These are phyloP conservation scores for Phytophthora constricta DNA, from an alignment of 352 stramenopile genomes.

Conservation along the genomic window DNA sequence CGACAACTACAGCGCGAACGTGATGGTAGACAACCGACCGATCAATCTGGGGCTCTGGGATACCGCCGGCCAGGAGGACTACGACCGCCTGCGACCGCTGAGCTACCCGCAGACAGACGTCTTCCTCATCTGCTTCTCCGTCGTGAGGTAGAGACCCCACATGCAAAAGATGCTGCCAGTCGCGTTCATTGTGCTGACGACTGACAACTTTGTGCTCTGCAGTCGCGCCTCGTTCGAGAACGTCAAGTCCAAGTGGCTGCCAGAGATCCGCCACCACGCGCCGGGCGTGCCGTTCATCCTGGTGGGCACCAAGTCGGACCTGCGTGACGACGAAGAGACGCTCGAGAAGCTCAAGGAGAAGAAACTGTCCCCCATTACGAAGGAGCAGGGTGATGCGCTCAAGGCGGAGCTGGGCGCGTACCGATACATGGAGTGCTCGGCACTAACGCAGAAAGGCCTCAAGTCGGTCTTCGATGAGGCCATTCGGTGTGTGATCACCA, in stretches of 20 bases:
- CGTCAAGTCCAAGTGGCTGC: constrained; percentile 94
- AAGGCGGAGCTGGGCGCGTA: constrained; percentile 90
- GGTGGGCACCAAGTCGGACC: constrained; percentile 95
- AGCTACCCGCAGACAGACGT: constrained; percentile 97
- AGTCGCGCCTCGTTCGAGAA: constrained; percentile 95
- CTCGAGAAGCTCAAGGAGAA: constrained; percentile 90
- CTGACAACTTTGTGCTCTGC: constrained; percentile 14
- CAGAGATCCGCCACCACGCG: constrained; percentile 89
- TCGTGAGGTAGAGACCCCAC: constrained; percentile 91
- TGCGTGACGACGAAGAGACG: constrained; percentile 91
- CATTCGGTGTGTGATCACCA: constrained; percentile 90
- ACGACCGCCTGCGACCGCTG: constrained; percentile 94
- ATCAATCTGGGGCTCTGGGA: constrained; percentile 98
- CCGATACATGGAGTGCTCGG: constrained; percentile 95
- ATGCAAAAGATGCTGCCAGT: background rate
- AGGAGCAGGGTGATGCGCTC: constrained; percentile 87
- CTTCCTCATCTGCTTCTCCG: constrained; percentile 96
- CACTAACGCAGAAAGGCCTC: constrained; percentile 93
- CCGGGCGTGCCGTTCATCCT: constrained; percentile 95
- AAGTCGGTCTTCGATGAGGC: constrained; percentile 95
- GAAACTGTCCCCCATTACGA: constrained; percentile 74
- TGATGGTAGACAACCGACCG: constrained; percentile 94
- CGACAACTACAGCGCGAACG: constrained; percentile 94
- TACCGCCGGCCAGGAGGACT: constrained; percentile 97
- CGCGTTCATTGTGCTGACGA: background rate